A percentile compares a stretch with the other conserved stretches of the same genome.
Evolutionary conservation across 257 asterid genomes (phyloP).

Genomic region (Paraleonurus japonicus): DNA sequence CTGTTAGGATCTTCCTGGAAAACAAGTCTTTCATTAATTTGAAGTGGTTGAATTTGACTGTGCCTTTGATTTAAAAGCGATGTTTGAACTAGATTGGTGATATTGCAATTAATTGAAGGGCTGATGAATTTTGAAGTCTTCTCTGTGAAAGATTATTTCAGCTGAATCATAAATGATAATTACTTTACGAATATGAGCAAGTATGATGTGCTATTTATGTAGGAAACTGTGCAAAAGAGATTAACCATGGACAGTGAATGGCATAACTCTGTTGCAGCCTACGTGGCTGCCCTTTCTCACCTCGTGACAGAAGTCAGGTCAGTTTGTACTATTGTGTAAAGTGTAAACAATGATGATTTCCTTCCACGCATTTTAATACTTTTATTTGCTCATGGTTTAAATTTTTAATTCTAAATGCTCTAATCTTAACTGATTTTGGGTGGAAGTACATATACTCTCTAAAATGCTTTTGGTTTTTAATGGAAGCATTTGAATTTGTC

Average conservation of each 20-base stretch:
- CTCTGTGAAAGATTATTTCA: not conserved
- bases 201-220: constrained; percentile 21
- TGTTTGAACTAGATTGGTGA: constrained; percentile 8
- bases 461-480: not conserved
- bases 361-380: not conserved
- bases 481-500: constrained; percentile 7
- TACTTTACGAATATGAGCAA: constrained; percentile 16
- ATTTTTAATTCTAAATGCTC: constrained; percentile 5
- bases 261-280: constrained; percentile 46
- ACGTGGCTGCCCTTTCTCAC: constrained; percentile 66
- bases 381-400: not conserved
- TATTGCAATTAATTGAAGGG: not conserved
- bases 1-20: constrained; percentile 2
- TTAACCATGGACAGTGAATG: constrained; percentile 39
- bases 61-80: constrained; percentile 3
- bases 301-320: constrained; percentile 67
- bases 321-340: constrained; percentile 24
- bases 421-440: constrained; percentile 14
- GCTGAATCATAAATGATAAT: constrained; percentile 2
- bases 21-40: not conserved
- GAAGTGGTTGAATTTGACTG: not conserved
- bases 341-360: constrained; percentile 13
- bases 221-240: constrained; percentile 46
- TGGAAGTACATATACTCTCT: constrained; percentile 3
- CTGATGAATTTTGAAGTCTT: constrained; percentile 6